Percentiles rank a stretch among this genome's conserved stretches.
Evolutionary conservation across 1,284 basidiomycete genomes (phyloP).

Genomic region (Trichosporon faecale): DNA sequence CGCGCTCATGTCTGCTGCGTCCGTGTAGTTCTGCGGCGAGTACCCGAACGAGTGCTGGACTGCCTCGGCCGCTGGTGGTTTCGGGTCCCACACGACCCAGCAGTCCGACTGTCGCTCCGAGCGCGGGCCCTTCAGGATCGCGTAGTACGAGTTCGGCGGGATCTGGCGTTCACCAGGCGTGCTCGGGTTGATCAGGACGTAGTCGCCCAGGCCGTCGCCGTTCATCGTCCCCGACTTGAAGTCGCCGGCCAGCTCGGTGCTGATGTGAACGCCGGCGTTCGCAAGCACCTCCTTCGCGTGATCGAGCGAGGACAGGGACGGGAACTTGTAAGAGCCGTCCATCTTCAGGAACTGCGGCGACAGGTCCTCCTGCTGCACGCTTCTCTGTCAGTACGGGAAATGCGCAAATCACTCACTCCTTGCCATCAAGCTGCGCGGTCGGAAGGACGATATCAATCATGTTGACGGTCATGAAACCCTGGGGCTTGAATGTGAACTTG

Average conservation of each 20-base stretch:
- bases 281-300: background rate
- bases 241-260: background rate
- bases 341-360: background rate
- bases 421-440: background rate
- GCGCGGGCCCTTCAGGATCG: slow-evolving; percentile 5
- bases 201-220: background rate
- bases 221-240: background rate
- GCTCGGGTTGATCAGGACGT: background rate
- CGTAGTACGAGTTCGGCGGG: background rate
- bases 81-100: slow-evolving; percentile 1
- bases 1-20: background rate
- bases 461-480: slow-evolving; percentile 2
- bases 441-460: background rate
- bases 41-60: background rate
- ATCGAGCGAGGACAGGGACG: background rate
- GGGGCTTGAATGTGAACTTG: background rate
- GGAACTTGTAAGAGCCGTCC: background rate
- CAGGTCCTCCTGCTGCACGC: slow-evolving; percentile 2
- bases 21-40: background rate
- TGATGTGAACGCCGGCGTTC: background rate
- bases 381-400: background rate
- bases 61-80: background rate
- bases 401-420: background rate
- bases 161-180: background rate
- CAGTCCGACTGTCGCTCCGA: background rate